Evolutionary conservation across 1,139 yeast species (phyloP), one percentile per base, ranked within the genome.

Genomic region (Insectozyma bohioensis): DNA sequence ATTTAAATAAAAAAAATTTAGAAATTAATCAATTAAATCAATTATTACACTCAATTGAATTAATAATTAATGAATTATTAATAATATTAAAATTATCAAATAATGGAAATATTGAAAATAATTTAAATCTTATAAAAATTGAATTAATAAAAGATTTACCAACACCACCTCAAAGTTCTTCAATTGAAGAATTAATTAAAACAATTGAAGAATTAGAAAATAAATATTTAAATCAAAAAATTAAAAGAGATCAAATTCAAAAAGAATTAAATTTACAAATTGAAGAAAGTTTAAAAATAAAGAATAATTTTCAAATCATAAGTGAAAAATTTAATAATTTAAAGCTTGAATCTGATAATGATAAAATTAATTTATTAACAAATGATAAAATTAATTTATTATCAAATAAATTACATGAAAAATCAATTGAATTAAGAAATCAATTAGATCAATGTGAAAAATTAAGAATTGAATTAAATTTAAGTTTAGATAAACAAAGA

Each of bases 401-500:
- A 26, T 55, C 58, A 2, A 45, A 48, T 22, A 62, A 64, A 32
- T 43, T 65, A 16, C 52, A 55, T 10, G 43, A 41, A 23, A 58
- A 59, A 19, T 57, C 64, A 20, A 54, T 55, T 18, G 57, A 66
- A 9, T 13, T 46, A 7, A 23, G 38, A 22, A 20, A 25, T 17
- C 34, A 34, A 17, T 12, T 30, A 10, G 33, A 36, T 11, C 18
- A 12, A 2, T 34, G 53, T 12, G 68, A 65, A 10, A 61, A 63
- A 19, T 23, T 42, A 11, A 25, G 25, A 17, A 56, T 34, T 42
- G 74, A 69, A 16, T 52, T 74, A 25, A 65, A 68, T 19, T 44
- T 50, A 5, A 71, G 79, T 0, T 61, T 66, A 6, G 71, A 73
- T 17, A 75, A 72, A 42, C 77, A 74, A 39, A 51, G 79, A 28